A percentile compares a stretch with the other conserved stretches of the same genome.
These are phyloP conservation scores for Aspergillus sp. DNA, from an alignment of 2,329 filamentous ascomycete genomes.

Conservation along the genomic window DNA sequence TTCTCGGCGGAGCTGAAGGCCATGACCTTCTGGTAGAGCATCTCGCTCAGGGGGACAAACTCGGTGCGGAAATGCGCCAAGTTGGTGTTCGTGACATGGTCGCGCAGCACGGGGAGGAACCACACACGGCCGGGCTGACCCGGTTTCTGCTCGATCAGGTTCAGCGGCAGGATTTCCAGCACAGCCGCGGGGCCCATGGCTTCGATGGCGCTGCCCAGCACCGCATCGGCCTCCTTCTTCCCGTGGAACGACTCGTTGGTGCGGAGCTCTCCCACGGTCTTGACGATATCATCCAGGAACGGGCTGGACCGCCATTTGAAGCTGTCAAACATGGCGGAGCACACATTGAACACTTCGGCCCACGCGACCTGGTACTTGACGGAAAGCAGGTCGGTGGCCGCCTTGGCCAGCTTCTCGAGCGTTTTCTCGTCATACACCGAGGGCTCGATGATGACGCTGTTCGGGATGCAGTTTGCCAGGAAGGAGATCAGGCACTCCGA, in stretches of 20 bases:
- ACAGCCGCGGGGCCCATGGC: constrained; percentile 89
- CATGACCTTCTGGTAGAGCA: constrained; percentile 84
- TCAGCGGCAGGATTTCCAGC: constrained; percentile 78
- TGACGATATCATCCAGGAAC: constrained; percentile 72
- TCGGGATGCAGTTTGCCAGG: constrained; percentile 83
- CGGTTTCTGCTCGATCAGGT: constrained; percentile 73
- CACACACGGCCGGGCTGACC: constrained; percentile 85
- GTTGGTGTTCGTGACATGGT: constrained; percentile 85
- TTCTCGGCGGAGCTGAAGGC: constrained; percentile 80
- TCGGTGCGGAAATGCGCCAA: constrained; percentile 81
- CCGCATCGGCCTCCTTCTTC: constrained; percentile 91
- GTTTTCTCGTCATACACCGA: constrained; percentile 91
- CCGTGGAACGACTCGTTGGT: constrained; percentile 84
- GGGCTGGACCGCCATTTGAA: constrained; percentile 82
- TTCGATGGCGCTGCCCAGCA: constrained; percentile 81
- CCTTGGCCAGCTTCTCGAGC: constrained; percentile 72
- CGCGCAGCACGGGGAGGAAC: constrained; percentile 88
- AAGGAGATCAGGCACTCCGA: constrained; percentile 95
- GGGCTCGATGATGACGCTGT: constrained; percentile 78
- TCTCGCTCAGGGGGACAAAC: constrained; percentile 84
- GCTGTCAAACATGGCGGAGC: constrained; percentile 82
- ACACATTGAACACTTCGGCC: constrained; percentile 89
- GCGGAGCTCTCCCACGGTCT: constrained; percentile 80
- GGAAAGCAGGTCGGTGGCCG: constrained; percentile 71
- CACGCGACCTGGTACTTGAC: constrained; percentile 93